These are phyloP conservation scores for Bryoerythrophyllum caledonicum DNA, from an alignment of 225 moss, liverwort and hornwort species.

Conservation along the genomic window DNA sequence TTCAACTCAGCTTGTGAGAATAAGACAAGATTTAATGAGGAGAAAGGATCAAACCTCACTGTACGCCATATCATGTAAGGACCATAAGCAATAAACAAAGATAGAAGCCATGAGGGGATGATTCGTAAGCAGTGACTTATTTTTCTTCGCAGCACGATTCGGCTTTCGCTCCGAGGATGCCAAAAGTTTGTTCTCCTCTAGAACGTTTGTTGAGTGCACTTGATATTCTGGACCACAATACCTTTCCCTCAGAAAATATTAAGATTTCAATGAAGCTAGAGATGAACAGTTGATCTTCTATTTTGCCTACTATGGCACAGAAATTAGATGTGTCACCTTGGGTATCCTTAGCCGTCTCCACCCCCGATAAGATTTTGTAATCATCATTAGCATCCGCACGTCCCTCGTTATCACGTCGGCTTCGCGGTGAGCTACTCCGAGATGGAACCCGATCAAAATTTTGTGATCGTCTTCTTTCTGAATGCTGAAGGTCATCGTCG, in stretches of 20 bases:
- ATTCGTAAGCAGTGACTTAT: constrained; percentile 38
- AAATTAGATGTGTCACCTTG: constrained; percentile 17
- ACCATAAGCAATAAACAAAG: constrained; percentile 42
- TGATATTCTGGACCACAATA: constrained; percentile 27
- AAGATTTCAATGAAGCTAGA: background rate
- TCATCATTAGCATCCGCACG: constrained; percentile 1
- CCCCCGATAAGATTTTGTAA: constrained; percentile 7
- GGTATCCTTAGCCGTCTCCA: constrained; percentile 7
- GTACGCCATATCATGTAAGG: constrained; percentile 51
- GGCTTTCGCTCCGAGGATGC: background rate
- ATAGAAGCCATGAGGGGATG: constrained; percentile 42
- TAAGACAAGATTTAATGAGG: background rate
- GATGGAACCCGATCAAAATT: constrained; percentile 13
- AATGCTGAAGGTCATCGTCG: constrained; percentile 12
- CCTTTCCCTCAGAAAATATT: constrained; percentile 23
- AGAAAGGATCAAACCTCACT: constrained; percentile 40
- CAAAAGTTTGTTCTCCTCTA: constrained; percentile 15
- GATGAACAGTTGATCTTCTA: background rate
- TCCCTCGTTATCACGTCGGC: constrained; percentile 19
- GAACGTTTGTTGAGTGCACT: constrained; percentile 3
- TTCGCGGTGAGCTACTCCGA: constrained; percentile 35
- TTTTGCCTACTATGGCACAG: background rate
- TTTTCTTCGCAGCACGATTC: constrained; percentile 2
- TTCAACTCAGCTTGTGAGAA: background rate
- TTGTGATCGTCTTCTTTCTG: constrained; percentile 18